phyloP scores from a whole-genome alignment of 2,329 filamentous ascomycete species.

The Rasamsonia emersonii region DNA sequence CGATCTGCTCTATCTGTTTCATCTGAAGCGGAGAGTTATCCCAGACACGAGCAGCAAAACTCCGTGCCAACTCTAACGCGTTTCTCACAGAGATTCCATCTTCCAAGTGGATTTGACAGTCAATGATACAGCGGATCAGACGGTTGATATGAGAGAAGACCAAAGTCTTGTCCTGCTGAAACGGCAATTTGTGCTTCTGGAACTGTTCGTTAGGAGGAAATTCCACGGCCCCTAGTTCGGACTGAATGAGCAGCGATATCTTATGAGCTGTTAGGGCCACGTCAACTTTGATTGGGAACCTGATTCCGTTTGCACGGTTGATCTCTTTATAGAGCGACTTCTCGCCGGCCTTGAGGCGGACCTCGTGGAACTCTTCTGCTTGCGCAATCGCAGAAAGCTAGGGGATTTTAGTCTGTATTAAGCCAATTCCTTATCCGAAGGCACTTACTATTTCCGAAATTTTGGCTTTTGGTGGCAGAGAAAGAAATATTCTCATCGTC shows the following conservation, averaged over 20 bases:
- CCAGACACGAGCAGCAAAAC: constrained; percentile 68
- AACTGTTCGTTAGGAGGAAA: constrained; percentile 51
- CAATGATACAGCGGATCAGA: constrained; percentile 65
- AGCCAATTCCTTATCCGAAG: background rate
- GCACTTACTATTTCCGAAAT: constrained; percentile 59
- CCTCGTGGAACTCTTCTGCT: constrained; percentile 63
- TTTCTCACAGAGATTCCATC: constrained; percentile 62
- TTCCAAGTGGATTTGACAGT: constrained; percentile 55
- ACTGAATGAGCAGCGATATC: constrained; percentile 67
- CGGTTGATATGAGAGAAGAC: constrained; percentile 63
- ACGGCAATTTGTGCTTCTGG: constrained; percentile 47
- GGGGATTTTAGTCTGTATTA: constrained; percentile 12
- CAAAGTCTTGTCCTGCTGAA: constrained; percentile 51
- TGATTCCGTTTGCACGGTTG: constrained; percentile 60
- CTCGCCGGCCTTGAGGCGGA: constrained; percentile 63
- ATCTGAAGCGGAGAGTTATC: constrained; percentile 74
- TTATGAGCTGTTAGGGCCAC: constrained; percentile 63
- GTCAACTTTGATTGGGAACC: constrained; percentile 61
- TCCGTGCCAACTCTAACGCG: constrained; percentile 69
- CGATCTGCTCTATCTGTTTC: constrained; percentile 72
- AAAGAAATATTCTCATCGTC: constrained; percentile 65
- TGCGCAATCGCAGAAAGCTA: constrained; percentile 60
- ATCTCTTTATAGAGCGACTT: constrained; percentile 61
- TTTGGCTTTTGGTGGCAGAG: constrained; percentile 51
- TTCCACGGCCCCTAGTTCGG: constrained; percentile 60